Evolutionary conservation across 805 yeast species (phyloP).

Genomic region (Teunomyces gatunensis): DNA sequence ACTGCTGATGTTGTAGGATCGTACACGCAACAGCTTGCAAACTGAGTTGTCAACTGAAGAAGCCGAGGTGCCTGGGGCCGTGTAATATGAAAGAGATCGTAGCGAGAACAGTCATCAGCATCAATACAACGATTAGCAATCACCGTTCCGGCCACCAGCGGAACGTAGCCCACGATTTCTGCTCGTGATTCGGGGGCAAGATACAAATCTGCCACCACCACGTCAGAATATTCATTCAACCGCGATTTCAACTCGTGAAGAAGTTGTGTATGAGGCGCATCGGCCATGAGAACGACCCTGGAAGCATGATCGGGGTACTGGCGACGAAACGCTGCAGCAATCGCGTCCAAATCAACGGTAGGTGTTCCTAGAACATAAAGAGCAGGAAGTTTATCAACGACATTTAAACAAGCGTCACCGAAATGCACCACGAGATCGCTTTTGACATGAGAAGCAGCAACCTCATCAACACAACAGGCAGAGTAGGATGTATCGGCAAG

Average conservation of each 20-base stretch:
- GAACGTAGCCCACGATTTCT: constrained; percentile 42
- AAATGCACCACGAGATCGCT: constrained; percentile 88
- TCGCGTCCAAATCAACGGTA: constrained; percentile 40
- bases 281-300: constrained; percentile 67
- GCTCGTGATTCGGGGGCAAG: constrained; percentile 28
- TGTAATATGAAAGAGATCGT: constrained; percentile 66
- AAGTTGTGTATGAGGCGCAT: constrained; percentile 59
- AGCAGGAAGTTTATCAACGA: constrained; percentile 69
- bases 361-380: constrained; percentile 80
- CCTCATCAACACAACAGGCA: constrained; percentile 94
- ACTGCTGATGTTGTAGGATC: constrained; percentile 39
- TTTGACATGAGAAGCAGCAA: constrained; percentile 88
- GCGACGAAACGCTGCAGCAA: constrained; percentile 40
- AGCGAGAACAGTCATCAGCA: constrained; percentile 26
- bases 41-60: constrained; percentile 70
- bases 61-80: constrained; percentile 77
- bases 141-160: constrained; percentile 8
- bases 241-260: constrained; percentile 36
- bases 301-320: constrained; percentile 33
- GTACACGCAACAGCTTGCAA: constrained; percentile 49
- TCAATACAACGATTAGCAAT: constrained; percentile 19
- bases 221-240: constrained; percentile 32
- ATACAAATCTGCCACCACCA: constrained; percentile 33
- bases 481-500: constrained; percentile 96
- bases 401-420: constrained; percentile 91